Conservation (phyloP, 495 filamentous ascomycete species). For the Hyaloscypha finlandica region DNA sequence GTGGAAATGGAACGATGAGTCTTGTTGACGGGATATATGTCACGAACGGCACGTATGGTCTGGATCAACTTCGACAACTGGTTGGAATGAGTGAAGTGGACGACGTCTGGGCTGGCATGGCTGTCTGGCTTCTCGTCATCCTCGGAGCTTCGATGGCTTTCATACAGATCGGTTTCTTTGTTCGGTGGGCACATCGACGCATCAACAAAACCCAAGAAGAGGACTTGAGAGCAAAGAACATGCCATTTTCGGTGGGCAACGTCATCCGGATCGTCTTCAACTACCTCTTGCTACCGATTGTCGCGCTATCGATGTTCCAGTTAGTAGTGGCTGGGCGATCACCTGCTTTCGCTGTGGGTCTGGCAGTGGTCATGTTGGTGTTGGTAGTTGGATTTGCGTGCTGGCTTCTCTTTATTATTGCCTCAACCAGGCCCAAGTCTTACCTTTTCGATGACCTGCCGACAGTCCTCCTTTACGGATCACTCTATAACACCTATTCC, state of each 20-base stretch:
- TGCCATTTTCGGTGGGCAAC: constrained; percentile 89
- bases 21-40: constrained; percentile 85
- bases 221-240: constrained; percentile 86
- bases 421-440: constrained; percentile 75
- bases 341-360: constrained; percentile 64
- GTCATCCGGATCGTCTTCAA: constrained; percentile 87
- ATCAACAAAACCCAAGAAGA: constrained; percentile 74
- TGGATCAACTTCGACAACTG: constrained; percentile 76
- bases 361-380: constrained; percentile 74
- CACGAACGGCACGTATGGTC: constrained; percentile 68
- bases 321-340: constrained; percentile 73
- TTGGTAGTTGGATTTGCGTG: constrained; percentile 68
- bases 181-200: constrained; percentile 72
- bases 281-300: constrained; percentile 84
- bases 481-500: constrained; percentile 97
- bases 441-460: constrained; percentile 91
- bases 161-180: constrained; percentile 73
- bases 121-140: constrained; percentile 79
- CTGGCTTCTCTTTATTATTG: constrained; percentile 81
- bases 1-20: constrained; percentile 60
- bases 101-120: constrained; percentile 93
- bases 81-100: constrained; percentile 75
- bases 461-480: constrained; percentile 86
- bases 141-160: constrained; percentile 66
- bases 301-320: constrained; percentile 87